Conservation (phyloP, 169 alveolate genomes). For the Cryptosporidium canis region DNA sequence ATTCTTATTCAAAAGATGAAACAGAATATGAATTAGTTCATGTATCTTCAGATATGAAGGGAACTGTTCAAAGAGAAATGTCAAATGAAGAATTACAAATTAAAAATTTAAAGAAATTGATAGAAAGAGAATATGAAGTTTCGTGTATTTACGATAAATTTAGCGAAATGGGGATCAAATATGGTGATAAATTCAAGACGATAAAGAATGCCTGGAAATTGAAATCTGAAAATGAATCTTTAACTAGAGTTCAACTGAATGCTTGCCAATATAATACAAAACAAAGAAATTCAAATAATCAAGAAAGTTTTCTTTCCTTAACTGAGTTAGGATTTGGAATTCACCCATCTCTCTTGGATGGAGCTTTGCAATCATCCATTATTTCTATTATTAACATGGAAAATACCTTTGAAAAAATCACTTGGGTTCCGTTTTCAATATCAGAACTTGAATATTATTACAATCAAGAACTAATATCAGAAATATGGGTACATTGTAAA, state of each 20-base stretch:
- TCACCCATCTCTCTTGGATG: conserved; percentile 58
- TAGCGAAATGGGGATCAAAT: conserved; percentile 77
- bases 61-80: background rate
- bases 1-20: background rate
- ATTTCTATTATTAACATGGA: background rate
- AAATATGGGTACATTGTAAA: conserved; percentile 53
- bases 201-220: conserved; percentile 63
- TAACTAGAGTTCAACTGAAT: conserved; percentile 6
- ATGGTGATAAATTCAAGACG: conserved; percentile 80
- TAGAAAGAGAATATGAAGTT: conserved; percentile 52
- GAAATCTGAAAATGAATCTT: conserved; percentile 27
- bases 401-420: background rate
- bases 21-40: background rate
- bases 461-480: background rate
- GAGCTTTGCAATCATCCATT: conserved; percentile 56
- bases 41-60: conserved; percentile 11
- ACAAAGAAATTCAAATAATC: background rate
- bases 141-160: conserved; percentile 72
- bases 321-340: conserved; percentile 13
- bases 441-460: conserved; percentile 12
- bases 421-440: conserved; percentile 65
- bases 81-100: background rate
- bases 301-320: background rate
- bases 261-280: background rate
- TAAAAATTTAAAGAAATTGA: background rate